A percentile compares a stretch with the other conserved stretches of the same genome.
Evolutionary conservation across 2,329 filamentous ascomycete species (phyloP).

Genomic region (Aspergillus niger): DNA sequence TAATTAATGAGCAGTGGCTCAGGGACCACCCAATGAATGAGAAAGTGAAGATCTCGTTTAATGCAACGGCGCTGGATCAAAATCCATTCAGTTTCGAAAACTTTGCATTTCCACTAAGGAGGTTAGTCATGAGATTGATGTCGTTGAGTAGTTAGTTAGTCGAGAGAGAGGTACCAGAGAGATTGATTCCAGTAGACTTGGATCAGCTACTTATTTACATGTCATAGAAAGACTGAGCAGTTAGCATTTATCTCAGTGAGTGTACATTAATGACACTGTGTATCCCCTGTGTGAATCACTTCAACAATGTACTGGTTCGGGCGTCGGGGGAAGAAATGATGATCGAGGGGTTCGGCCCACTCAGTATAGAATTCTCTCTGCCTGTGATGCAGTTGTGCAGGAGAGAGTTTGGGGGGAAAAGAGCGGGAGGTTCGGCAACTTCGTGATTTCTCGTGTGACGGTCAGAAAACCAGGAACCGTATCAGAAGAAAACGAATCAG

Average conservation of each 20-base stretch:
- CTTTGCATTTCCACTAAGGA: background rate
- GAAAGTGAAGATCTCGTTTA: background rate
- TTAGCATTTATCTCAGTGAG: background rate
- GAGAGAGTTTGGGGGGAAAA: too few relatives aligned
- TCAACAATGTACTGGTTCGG: background rate
- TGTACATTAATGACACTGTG: background rate
- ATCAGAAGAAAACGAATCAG: constrained; percentile 13
- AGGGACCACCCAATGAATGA: background rate
- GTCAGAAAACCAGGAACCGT: constrained; percentile 30
- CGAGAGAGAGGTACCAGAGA: too few relatives aligned
- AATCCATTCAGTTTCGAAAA: background rate
- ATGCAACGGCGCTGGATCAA: background rate
- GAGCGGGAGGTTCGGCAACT: constrained; percentile 2
- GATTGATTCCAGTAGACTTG: too few relatives aligned
- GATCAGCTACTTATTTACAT: too few relatives aligned
- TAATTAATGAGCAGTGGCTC: constrained; percentile 5
- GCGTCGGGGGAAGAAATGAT: background rate
- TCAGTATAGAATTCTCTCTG: background rate
- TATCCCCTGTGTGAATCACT: background rate
- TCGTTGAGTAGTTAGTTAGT: too few relatives aligned
- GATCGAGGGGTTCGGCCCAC: constrained; percentile 6
- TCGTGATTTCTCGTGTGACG: constrained; percentile 19
- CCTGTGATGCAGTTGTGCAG: constrained; percentile 1
- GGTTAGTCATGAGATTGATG: too few relatives aligned
- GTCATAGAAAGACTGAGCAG: too few relatives aligned